Evolutionary conservation across 2,329 filamentous ascomycete species (phyloP).

Genomic region (Metarhizium rileyi): DNA sequence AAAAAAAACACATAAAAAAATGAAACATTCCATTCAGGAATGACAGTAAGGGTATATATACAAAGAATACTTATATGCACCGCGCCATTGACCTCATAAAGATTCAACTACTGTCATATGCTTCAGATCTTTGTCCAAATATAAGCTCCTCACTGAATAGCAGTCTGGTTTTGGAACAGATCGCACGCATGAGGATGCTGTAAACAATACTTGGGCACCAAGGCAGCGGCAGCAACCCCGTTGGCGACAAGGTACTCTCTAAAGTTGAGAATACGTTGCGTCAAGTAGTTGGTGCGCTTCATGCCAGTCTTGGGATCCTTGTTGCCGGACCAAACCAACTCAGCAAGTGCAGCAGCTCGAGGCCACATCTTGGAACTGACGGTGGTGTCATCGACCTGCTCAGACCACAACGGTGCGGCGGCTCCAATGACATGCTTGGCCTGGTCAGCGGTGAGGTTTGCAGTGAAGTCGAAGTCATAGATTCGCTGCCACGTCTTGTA

Average conservation of each 20-base stretch:
- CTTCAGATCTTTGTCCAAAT: too few relatives aligned
- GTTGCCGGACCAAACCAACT: slow-evolving; percentile 47
- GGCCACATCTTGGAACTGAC: slow-evolving; percentile 45
- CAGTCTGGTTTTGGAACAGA: slow-evolving; percentile 40
- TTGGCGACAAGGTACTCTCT: slow-evolving; percentile 48
- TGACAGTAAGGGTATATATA: too few relatives aligned
- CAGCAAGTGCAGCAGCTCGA: slow-evolving; percentile 44
- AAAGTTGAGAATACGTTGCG: slow-evolving; percentile 48
- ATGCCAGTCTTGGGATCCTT: slow-evolving; percentile 32
- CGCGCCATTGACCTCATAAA: too few relatives aligned
- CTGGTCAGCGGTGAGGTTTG: slow-evolving; percentile 34
- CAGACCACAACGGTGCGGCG: slow-evolving; percentile 41
- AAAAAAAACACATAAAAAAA: too few relatives aligned
- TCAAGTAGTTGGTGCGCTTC: slow-evolving; percentile 27
- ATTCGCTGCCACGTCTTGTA: slow-evolving; percentile 53
- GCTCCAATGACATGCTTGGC: slow-evolving; percentile 41
- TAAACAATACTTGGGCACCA: slow-evolving; percentile 48
- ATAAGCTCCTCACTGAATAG: slow-evolving; percentile 10
- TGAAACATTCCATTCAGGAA: too few relatives aligned
- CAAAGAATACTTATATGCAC: too few relatives aligned
- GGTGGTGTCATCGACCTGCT: slow-evolving; percentile 44
- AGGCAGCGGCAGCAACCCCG: slow-evolving; percentile 36
- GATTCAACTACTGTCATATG: too few relatives aligned
- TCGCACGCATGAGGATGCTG: slow-evolving; percentile 49
- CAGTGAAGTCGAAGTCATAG: slow-evolving; percentile 47